Percentiles rank a stretch among this genome's conserved stretches.
Conservation (phyloP, 2,329 filamentous ascomycete species). For the Alternaria postmessia region DNA sequence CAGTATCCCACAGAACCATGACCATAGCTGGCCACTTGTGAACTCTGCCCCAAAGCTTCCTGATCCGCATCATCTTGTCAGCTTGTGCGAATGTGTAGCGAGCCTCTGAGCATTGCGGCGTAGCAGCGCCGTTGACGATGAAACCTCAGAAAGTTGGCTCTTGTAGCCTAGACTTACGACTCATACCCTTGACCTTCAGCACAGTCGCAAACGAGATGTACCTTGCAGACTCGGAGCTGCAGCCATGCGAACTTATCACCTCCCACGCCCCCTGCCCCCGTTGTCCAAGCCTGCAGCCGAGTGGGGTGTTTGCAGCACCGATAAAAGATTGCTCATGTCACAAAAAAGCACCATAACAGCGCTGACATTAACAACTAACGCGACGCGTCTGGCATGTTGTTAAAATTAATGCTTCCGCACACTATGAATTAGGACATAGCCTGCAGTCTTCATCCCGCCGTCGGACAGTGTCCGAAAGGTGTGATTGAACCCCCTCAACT, state of each 20-base stretch:
- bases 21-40: not conserved
- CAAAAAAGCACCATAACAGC: conserved; percentile 18
- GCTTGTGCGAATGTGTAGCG: not conserved
- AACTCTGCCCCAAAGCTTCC: conserved; percentile 2
- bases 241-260: conserved; percentile 18
- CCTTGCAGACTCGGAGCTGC: conserved; percentile 24
- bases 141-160: conserved; percentile 19
- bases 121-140: conserved; percentile 9
- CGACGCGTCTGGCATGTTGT: conserved; percentile 2
- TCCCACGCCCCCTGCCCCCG: conserved; percentile 15
- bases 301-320: conserved; percentile 8
- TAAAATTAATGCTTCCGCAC: not conserved
- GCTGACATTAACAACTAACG: not conserved
- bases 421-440: not conserved
- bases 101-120: conserved; percentile 2
- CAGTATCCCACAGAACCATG: not conserved
- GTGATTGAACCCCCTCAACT: conserved; percentile 1
- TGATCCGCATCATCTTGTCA: not conserved
- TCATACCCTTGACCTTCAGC: conserved; percentile 20
- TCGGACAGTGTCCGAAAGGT: conserved; percentile 15
- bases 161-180: conserved; percentile 18
- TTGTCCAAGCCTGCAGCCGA: conserved; percentile 8
- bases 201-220: conserved; percentile 17
- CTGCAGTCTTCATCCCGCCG: not conserved
- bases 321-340: conserved; percentile 15